Evolutionary conservation across 441 rosid genomes (phyloP).

Genomic region (Theobroma grandiflorum): DNA sequence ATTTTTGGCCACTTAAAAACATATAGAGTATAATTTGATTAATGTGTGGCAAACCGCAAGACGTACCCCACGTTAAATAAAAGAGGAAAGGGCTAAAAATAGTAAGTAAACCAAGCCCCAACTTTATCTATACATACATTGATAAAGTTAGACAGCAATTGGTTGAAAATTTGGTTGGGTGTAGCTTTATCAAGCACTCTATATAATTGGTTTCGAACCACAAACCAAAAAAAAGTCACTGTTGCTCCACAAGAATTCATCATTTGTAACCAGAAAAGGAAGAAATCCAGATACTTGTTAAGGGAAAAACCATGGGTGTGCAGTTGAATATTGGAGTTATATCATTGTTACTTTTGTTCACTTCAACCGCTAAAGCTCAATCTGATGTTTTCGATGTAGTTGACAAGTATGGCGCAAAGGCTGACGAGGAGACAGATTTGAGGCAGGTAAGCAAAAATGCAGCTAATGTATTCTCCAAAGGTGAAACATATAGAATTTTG

Average conservation of each 20-base stretch:
- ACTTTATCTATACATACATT: neutral
- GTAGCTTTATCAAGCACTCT: neutral
- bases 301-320: neutral
- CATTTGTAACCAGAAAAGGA: no score
- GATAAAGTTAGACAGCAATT: no score
- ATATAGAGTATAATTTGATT: no score
- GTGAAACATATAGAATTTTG: neutral
- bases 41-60: no score
- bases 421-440: constrained; percentile 43
- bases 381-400: constrained; percentile 32
- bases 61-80: neutral
- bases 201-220: neutral
- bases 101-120: neutral
- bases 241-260: neutral
- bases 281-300: neutral
- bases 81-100: neutral
- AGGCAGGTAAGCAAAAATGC: constrained; percentile 25
- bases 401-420: constrained; percentile 41
- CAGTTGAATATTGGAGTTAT: neutral
- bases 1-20: no score
- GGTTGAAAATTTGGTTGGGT: neutral
- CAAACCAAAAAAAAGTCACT: neutral
- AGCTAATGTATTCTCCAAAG: neutral
- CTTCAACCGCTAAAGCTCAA: constrained; percentile 5
- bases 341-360: constrained; percentile 8